A percentile compares a stretch with the other conserved stretches of the same genome.
Evolutionary conservation across 495 filamentous ascomycete genomes (phyloP).

Genomic region (Immersiella caudata): DNA sequence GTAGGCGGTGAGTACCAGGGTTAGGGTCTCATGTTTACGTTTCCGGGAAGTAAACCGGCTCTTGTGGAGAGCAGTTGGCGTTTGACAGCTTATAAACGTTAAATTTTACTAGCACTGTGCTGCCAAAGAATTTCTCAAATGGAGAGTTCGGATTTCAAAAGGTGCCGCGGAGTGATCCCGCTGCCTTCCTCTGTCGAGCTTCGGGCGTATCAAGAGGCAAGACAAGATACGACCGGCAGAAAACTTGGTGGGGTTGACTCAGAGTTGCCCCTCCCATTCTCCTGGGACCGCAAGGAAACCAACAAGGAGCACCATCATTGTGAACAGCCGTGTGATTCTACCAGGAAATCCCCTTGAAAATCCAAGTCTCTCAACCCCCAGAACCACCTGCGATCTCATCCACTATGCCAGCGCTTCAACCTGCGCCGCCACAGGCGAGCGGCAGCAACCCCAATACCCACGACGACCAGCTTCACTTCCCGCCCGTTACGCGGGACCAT

Average conservation of each 20-base stretch:
- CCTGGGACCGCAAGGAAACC: background rate
- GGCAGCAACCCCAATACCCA: conserved; percentile 9
- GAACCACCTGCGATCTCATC: background rate
- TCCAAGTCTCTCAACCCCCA: no score
- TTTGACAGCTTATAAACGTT: background rate
- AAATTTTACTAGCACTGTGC: no score
- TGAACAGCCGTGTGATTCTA: background rate
- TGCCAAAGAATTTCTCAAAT: no score
- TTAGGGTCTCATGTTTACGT: conserved; percentile 1
- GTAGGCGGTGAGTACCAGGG: background rate
- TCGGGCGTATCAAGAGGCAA: background rate
- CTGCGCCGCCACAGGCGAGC: conserved; percentile 19
- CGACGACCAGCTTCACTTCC: conserved; percentile 64
- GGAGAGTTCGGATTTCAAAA: no score
- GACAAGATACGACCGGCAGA: conserved; percentile 14
- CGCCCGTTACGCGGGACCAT: conserved; percentile 78
- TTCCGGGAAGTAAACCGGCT: background rate
- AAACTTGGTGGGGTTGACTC: conserved; percentile 17
- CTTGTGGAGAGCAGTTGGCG: background rate
- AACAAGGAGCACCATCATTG: no score
- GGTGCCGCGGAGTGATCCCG: no score
- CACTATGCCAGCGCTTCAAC: conserved; percentile 36
- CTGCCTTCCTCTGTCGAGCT: no score
- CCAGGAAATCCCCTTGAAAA: background rate
- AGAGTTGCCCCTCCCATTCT: background rate